Evolutionary conservation across 2,329 filamentous ascomycete species (phyloP).

Genomic region (Xylaria sp.): DNA sequence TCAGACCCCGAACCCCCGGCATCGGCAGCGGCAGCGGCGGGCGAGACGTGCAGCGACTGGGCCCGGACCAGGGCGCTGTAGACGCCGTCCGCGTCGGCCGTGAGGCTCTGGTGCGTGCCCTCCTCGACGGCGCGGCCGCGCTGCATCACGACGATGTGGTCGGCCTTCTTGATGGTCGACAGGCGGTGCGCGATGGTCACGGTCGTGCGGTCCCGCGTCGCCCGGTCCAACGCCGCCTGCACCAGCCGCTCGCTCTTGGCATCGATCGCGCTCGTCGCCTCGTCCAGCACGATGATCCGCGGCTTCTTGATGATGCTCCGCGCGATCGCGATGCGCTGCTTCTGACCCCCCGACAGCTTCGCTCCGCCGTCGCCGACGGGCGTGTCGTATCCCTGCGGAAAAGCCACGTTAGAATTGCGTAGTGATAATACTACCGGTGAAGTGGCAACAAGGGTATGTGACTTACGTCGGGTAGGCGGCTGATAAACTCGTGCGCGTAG

Average conservation of each 20-base stretch:
- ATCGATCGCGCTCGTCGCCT: constrained; percentile 70
- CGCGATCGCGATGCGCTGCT: constrained; percentile 68
- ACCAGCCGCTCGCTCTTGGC: constrained; percentile 53
- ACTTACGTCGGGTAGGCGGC: constrained; percentile 62
- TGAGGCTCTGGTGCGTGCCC: constrained; percentile 26
- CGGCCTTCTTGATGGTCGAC: constrained; percentile 74
- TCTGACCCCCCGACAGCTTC: constrained; percentile 68
- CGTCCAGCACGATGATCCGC: constrained; percentile 66
- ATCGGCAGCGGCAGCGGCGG: background rate
- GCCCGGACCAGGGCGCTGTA: constrained; percentile 26
- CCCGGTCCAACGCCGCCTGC: constrained; percentile 66
- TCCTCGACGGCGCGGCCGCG: constrained; percentile 19
- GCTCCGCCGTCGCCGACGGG: constrained; percentile 65
- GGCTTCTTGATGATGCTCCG: constrained; percentile 66
- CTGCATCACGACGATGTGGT: constrained; percentile 68
- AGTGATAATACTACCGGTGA: background rate
- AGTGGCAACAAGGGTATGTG: constrained; percentile 56
- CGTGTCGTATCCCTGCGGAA: constrained; percentile 68
- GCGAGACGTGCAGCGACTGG: constrained; percentile 12
- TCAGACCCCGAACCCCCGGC: background rate
- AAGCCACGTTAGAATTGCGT: constrained; percentile 29
- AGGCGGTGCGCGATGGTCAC: constrained; percentile 75
- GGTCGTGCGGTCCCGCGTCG: constrained; percentile 61
- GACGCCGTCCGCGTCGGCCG: constrained; percentile 9
- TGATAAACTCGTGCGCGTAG: constrained; percentile 68